Base-by-base conservation (phyloP, 2,329 filamentous ascomycete species). In the Hymenoscyphus fructigenus region DNA sequence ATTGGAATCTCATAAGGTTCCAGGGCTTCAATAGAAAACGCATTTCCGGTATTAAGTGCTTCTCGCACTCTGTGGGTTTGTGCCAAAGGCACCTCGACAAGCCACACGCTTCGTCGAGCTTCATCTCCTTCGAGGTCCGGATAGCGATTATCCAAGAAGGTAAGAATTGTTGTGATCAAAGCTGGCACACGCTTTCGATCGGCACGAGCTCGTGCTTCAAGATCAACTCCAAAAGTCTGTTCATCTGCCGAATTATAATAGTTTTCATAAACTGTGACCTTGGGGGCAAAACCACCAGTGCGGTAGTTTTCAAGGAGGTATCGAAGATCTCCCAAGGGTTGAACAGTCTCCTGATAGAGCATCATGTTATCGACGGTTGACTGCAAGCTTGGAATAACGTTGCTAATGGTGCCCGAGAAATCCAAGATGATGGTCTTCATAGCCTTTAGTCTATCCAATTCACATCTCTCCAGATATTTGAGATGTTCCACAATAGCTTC, bases 211-310 rank as follows among this genome's bases (percentile, higher is more conserved):
- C 95, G 85, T 44, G 94, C 93, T 79, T 99, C 95, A n/a, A 99
- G 86, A 75, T 99, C 96, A 63, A 99, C 93, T 70, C 96, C 95
- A 76, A 98, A 99, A 0, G 92, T 97, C 83, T 98, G 93, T 75
- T 97, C 93, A 76, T 97, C 95, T 28, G 97, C 93, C 70, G 91
- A 93, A 78, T 97, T 97, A 82, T 99, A 99, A 80, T 99, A 99
- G 78, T 98, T 99, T 80, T 99, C 95, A 78, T 99, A 99, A 3
- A 92, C 90, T 57, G 93, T 88, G 32, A 98, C 94, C 73, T 87
- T 93, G 9, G 95, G 95, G 60, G 92, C 87, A 76, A 96, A 99
- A 70, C 89, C 91, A 68, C 95, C 95, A 6, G 95, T 99, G 68
- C 93, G 90, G 79, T 99, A 99, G 76, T 94, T 99, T 80, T 99